phyloP scores from a whole-genome alignment of 1,284 basidiomycete species.

The Exobasidium cylindrosporum region DNA sequence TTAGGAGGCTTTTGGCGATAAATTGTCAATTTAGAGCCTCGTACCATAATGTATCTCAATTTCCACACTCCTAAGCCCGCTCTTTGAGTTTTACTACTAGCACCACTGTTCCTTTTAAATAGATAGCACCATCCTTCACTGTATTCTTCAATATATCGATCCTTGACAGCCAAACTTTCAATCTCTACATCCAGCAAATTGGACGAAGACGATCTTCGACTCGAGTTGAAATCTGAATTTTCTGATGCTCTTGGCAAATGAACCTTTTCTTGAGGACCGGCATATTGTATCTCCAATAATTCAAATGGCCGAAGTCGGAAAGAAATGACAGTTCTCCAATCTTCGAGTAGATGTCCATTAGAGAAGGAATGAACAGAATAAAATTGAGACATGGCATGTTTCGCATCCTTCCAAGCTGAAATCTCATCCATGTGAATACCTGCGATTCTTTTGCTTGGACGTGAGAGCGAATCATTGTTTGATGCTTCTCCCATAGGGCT shows the following conservation, averaged over 20 bases:
- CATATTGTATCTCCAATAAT: slow-evolving; percentile 37
- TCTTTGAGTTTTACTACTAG: slow-evolving; percentile 15
- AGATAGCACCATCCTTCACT: slow-evolving; percentile 44
- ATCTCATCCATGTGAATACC: slow-evolving; percentile 30
- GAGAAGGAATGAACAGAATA: slow-evolving; percentile 30
- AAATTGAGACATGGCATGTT: slow-evolving; percentile 27
- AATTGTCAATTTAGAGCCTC: slow-evolving; percentile 31
- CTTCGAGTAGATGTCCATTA: slow-evolving; percentile 36
- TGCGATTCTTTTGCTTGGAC: slow-evolving; percentile 13
- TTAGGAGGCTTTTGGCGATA: slow-evolving; percentile 23
- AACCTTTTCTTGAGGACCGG: slow-evolving; percentile 29
- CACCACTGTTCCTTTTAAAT: slow-evolving; percentile 23
- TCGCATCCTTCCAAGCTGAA: slow-evolving; percentile 21
- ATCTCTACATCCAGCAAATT: neutral
- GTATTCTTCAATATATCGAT: slow-evolving; percentile 28
- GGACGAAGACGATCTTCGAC: neutral
- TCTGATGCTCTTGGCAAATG: slow-evolving; percentile 20
- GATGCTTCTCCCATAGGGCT: too few relatives aligned
- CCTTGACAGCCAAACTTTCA: slow-evolving; percentile 12
- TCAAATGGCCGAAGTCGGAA: slow-evolving; percentile 35
- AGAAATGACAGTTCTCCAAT: slow-evolving; percentile 35
- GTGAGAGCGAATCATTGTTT: too few relatives aligned
- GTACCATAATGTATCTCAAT: slow-evolving; percentile 33
- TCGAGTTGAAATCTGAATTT: slow-evolving; percentile 5
- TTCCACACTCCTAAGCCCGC: slow-evolving; percentile 38